Base-by-base conservation (phyloP, 345 rosid species). In the Euclidium syriacum region DNA sequence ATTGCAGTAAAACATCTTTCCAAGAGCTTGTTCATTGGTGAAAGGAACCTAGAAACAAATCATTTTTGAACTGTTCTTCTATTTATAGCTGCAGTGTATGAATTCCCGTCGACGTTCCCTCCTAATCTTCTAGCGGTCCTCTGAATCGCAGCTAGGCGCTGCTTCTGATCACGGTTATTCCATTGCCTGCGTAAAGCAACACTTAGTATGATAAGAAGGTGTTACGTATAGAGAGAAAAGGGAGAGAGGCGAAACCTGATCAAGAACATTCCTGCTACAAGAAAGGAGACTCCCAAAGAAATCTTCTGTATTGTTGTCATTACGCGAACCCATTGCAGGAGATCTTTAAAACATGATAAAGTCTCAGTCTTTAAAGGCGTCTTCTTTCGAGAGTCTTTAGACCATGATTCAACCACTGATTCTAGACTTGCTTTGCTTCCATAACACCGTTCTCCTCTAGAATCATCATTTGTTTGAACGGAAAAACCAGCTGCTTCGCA, bases 361-460 rank as follows among this genome's bases (percentile, higher is more conserved):
- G 86, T 62, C 38, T 72, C 62, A 27, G 75, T 72, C 62, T 58
- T 64, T 24, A 41, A 22, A 26, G 71, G 48, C 3, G 41, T 50
- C 36, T 72, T 22, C 49, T 50, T 50, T n/a, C 60, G 2, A 0
- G 71, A 42, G 25, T 43, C 65, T 58, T 52, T 64, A 53, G 56
- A 77, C 97, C 96, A 90, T 55, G 92, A 90, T 49, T 80, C 78
- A 57, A 86, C 74, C 68, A 90, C 81, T 18, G 94, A 78, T 69
- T 95, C 98, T 17, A 95, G 61, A 80, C 94, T 88, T 53, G 86
- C 80, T 74, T 72, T 78, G 56, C 84, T 85, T 63, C 98, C 97
- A 69, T 95, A 90, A 67, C 99, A 95, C 12, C 78, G 73, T 55
- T 77, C 80, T 72, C 81, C 86, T 56, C 68, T 64, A 3, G 75